Base-by-base conservation (phyloP, 2,329 filamentous ascomycete species). In the Cytospora piceae region DNA sequence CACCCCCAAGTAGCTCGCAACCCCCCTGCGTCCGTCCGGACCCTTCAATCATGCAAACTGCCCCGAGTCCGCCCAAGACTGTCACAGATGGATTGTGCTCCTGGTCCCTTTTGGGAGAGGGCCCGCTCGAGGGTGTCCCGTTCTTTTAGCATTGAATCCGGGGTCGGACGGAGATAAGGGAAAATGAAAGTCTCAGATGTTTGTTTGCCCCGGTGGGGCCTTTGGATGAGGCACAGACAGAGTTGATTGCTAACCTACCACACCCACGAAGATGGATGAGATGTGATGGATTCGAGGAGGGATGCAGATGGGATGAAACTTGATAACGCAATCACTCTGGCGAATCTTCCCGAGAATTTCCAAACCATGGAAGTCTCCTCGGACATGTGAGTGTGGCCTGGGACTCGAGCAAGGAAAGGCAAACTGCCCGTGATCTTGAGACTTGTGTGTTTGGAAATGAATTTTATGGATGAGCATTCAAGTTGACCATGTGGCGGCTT, bases 41-140 rank as follows among this genome's bases (percentile, higher is more conserved):
- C n/a, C 60, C 61, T 46, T 57, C 39, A 63, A 37, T 57, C 53
- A 57, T 63, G 61, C 56, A 57, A 57, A 63, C 31, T 57, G 22
- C 53, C 37, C 61, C 29, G 22, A 31, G 29, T 55, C 31, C 20
- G 39, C 46, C 20, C 39, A 9, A 63, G 49, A 39, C 39, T 63
- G 61, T 63, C 49, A 57, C 61, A 49, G 31, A 57, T 63, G 61
- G 53, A 46, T 57, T 37, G 29, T 22, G 24, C 29, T 8, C 60
- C 9, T 57, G 53, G 31, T n/a, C 42, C 31, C 42, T 4, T 56
- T 49, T 49, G 9, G 46, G 22, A 24, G n/a, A 22, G 6, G n/a
- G 9, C 20, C 46, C 42, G 20, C 39, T n/a, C 2, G 42, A 22
- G 17, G 42, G 11, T 1, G 42, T 22, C 42, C 17, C 5, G 5